Conservation (phyloP, 805 yeast species). For the Wickerhamomyces ciferrii region DNA sequence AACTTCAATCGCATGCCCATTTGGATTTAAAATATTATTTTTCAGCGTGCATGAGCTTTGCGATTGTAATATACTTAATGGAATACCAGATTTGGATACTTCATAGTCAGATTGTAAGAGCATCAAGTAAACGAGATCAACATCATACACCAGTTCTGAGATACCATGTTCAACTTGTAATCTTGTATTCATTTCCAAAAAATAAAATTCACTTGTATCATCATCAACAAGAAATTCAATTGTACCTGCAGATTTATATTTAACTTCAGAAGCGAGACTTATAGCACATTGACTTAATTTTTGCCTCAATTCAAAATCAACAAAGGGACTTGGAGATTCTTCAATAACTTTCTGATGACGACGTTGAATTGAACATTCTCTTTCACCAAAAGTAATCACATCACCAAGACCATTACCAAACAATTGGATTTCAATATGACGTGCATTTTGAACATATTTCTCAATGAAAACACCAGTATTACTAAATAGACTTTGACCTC, state of each 20-base stretch:
- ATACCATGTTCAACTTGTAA: constrained; percentile 27
- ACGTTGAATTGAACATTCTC: constrained; percentile 26
- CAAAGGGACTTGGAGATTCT: constrained; percentile 24
- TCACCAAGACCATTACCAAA: constrained; percentile 25
- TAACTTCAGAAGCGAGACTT: constrained; percentile 16
- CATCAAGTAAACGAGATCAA: constrained; percentile 23
- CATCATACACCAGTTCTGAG: constrained; percentile 20
- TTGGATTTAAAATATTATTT: constrained; percentile 16
- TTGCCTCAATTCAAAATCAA: constrained; percentile 11
- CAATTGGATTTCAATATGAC: constrained; percentile 25
- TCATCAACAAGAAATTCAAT: constrained; percentile 24
- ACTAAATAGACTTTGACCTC: constrained; percentile 20
- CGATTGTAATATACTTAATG: neutral
- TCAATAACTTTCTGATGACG: constrained; percentile 27
- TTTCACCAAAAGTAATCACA: constrained; percentile 22
- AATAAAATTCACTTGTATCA: constrained; percentile 19
- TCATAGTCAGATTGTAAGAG: constrained; percentile 23
- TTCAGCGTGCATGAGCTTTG: constrained; percentile 4
- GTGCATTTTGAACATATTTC: constrained; percentile 20
- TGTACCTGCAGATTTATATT: constrained; percentile 26
- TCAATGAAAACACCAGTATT: constrained; percentile 22
- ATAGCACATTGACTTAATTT: constrained; percentile 15
- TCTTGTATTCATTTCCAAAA: constrained; percentile 25
- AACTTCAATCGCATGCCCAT: constrained; percentile 24
- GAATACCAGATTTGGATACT: constrained; percentile 3